A percentile compares a stretch with the other conserved stretches of the same genome.
phyloP scores from a whole-genome alignment of 169 alveolate species.

The Ichthyophthirius multifiliis region DNA sequence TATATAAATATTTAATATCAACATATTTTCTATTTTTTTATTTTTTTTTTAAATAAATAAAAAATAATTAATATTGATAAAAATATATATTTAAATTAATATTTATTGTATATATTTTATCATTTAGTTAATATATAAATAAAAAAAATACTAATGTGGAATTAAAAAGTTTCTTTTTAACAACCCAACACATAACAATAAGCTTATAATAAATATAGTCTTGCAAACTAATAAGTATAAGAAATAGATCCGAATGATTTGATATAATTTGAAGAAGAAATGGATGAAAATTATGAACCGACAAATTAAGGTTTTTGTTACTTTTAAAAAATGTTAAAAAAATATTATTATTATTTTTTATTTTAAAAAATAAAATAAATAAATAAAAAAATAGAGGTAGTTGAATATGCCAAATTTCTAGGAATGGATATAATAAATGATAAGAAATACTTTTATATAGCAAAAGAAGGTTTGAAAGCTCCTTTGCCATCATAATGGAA shows the following conservation, averaged over 20 bases:
- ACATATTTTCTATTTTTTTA: too few relatives aligned
- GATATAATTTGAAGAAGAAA: slow-evolving; percentile 61
- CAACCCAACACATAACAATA: too few relatives aligned
- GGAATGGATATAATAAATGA: slow-evolving; percentile 75
- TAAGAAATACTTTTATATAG: slow-evolving; percentile 63
- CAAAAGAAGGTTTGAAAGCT: slow-evolving; percentile 77
- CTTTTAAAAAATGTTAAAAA: not conserved
- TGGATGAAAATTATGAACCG: slow-evolving; percentile 70
- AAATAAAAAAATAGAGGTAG: slow-evolving; percentile 36
- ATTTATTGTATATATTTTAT: too few relatives aligned
- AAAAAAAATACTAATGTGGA: too few relatives aligned
- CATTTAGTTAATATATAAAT: too few relatives aligned
- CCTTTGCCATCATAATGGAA: slow-evolving; percentile 77
- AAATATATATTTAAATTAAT: too few relatives aligned
- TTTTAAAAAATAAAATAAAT: not conserved
- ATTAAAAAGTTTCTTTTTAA: too few relatives aligned
- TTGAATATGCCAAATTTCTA: slow-evolving; percentile 65
- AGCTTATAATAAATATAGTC: too few relatives aligned
- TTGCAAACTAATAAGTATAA: too few relatives aligned
- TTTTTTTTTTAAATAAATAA: too few relatives aligned
- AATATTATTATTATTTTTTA: not conserved
- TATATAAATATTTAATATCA: too few relatives aligned
- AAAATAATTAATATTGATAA: too few relatives aligned
- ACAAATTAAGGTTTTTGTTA: slow-evolving; percentile 41
- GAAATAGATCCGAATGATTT: not conserved